A percentile compares a stretch with the other conserved stretches of the same genome.
These are phyloP conservation scores for Tetrahymena malaccensis DNA, from an alignment of 73 alveolate genomes.

Conservation along the genomic window DNA sequence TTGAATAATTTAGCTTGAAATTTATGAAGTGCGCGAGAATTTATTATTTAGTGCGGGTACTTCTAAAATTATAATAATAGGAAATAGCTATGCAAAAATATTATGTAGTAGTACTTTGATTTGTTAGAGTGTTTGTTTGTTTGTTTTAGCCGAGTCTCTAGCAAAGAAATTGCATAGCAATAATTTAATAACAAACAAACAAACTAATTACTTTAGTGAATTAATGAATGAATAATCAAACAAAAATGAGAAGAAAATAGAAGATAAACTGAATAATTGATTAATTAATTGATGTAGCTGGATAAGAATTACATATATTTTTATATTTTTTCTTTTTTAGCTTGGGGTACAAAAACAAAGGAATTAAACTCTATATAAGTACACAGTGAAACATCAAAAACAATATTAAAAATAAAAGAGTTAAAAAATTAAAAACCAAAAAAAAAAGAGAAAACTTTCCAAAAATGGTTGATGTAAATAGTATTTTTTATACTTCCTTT, in stretches of 20 bases:
- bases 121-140: neutral
- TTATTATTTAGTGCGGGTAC: neutral
- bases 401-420: neutral
- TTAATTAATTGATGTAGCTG: neutral
- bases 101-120: neutral
- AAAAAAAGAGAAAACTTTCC: neutral
- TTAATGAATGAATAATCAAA: neutral
- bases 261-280: neutral
- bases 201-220: neutral
- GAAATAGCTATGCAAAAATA: neutral
- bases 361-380: neutral
- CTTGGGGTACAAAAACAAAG: slow-evolving; percentile 1
- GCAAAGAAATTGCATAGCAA: too few species aligned
- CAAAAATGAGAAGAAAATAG: neutral
- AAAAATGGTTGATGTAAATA: neutral
- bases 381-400: neutral
- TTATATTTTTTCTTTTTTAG: neutral
- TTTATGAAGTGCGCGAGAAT: neutral
- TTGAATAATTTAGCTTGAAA: neutral
- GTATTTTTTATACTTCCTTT: neutral
- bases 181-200: too few species aligned
- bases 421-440: neutral
- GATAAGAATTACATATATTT: neutral
- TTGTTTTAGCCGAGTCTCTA: neutral
- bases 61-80: neutral